Evolutionary conservation across 352 stramenopile genomes (phyloP).

Genomic region (Pythium phragmiticola): DNA sequence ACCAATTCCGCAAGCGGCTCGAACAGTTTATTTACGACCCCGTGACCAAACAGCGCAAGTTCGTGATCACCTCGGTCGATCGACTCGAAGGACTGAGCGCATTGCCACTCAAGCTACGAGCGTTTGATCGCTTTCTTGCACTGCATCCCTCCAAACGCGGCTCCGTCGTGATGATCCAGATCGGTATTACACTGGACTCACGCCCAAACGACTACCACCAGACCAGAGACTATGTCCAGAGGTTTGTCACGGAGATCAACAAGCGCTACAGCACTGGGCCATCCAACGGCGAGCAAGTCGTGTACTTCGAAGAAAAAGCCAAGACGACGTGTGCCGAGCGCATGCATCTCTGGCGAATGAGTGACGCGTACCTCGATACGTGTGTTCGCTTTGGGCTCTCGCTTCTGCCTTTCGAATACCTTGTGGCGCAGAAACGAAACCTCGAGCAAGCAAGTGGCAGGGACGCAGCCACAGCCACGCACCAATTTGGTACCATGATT

Average conservation of each 20-base stretch:
- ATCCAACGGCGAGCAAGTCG: constrained; percentile 37
- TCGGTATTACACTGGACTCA: constrained; percentile 68
- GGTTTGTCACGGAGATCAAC: constrained; percentile 93
- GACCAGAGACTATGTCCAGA: constrained; percentile 89
- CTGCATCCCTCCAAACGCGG: constrained; percentile 67
- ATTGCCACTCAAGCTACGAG: constrained; percentile 95
- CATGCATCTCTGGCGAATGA: constrained; percentile 66
- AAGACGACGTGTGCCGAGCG: constrained; percentile 69
- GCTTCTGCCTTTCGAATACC: constrained; percentile 77
- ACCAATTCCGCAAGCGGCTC: constrained; percentile 37
- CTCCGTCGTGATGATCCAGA: constrained; percentile 78
- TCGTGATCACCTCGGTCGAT: constrained; percentile 91
- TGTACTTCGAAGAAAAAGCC: constrained; percentile 68
- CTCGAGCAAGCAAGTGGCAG: constrained; percentile 32
- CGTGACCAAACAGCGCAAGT: constrained; percentile 35
- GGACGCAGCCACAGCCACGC: constrained; percentile 18
- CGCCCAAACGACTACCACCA: constrained; percentile 92
- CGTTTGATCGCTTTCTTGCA: constrained; percentile 95
- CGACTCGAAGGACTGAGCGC: constrained; percentile 95
- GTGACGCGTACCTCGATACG: constrained; percentile 69
- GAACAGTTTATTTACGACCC: constrained; percentile 37
- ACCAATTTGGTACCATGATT: constrained; percentile 87
- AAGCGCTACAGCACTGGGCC: constrained; percentile 41
- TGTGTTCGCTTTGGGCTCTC: constrained; percentile 67
- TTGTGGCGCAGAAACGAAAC: constrained; percentile 62